Conservation (phyloP, 2,329 filamentous ascomycete genomes). For the Fusarium pseudoanthophilum region DNA sequence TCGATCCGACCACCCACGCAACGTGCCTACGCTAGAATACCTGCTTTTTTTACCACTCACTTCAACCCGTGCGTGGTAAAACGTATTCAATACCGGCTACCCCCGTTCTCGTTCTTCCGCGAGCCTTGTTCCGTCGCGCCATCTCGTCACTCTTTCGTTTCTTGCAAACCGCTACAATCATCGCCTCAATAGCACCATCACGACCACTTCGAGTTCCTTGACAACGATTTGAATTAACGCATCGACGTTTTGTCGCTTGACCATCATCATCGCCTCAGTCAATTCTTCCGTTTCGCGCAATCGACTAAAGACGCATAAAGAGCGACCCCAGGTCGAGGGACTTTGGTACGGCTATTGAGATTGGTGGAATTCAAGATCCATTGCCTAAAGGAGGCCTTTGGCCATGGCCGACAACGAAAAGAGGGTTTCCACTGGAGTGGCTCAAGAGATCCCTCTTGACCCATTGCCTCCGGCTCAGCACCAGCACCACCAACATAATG, state of each 20-base stretch:
- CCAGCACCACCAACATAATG: conserved; percentile 15
- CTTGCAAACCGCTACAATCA: not conserved
- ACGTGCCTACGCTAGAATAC: conserved; percentile 6
- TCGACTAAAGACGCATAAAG: conserved; percentile 11
- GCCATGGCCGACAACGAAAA: conserved; percentile 50
- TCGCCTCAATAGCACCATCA: not conserved
- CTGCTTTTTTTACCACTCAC: conserved; percentile 16
- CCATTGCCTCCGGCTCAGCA: conserved; percentile 30
- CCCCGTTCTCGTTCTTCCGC: conserved; percentile 7
- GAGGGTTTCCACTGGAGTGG: conserved; percentile 32
- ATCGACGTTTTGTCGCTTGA: not conserved
- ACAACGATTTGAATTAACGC: conserved; percentile 6
- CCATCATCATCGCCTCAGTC: not conserved
- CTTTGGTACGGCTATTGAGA: conserved; percentile 9
- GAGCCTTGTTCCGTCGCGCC: conserved; percentile 3
- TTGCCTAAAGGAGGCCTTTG: conserved; percentile 36
- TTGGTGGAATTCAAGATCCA: conserved; percentile 38
- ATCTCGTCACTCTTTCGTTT: conserved; percentile 5
- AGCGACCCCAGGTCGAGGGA: conserved; percentile 15
- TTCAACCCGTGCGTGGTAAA: not conserved
- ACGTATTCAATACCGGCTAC: conserved; percentile 9
- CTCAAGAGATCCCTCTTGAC: conserved; percentile 34
- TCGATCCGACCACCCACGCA: conserved; percentile 22
- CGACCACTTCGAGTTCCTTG: not conserved
- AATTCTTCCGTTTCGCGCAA: conserved; percentile 11